These are phyloP conservation scores for Arachnomyces sp. DNA, from an alignment of 2,329 filamentous ascomycete species.

Conservation along the genomic window DNA sequence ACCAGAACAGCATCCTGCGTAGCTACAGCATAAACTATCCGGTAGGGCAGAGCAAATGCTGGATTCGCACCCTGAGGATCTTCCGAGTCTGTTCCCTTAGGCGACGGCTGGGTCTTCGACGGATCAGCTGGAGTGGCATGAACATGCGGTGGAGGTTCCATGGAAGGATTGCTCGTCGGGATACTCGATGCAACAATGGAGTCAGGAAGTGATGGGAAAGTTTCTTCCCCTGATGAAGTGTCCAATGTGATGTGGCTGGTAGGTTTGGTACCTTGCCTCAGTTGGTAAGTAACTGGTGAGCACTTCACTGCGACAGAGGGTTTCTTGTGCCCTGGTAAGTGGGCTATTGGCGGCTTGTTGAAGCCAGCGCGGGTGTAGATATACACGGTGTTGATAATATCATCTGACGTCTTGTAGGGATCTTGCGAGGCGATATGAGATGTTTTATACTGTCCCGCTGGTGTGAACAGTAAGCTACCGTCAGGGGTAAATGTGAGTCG, in stretches of 20 bases:
- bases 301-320: slow-evolving; percentile 93
- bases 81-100: slow-evolving; percentile 44
- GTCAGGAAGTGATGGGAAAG: slow-evolving; percentile 76
- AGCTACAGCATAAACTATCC: slow-evolving; percentile 92
- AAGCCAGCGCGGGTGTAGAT: slow-evolving; percentile 94
- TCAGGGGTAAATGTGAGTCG: slow-evolving; percentile 91
- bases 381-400: slow-evolving; percentile 94
- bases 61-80: slow-evolving; percentile 47
- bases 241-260: slow-evolving; percentile 93
- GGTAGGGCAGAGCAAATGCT: slow-evolving; percentile 79
- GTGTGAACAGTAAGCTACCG: slow-evolving; percentile 85
- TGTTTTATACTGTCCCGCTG: slow-evolving; percentile 89
- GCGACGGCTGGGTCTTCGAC: slow-evolving; percentile 46
- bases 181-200: slow-evolving; percentile 56
- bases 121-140: slow-evolving; percentile 44
- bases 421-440: slow-evolving; percentile 55
- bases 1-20: slow-evolving; percentile 91
- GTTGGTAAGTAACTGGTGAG: slow-evolving; percentile 78
- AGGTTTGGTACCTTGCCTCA: slow-evolving; percentile 57
- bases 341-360: slow-evolving; percentile 90
- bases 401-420: slow-evolving; percentile 63
- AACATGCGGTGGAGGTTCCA: slow-evolving; percentile 72
- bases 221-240: slow-evolving; percentile 77
- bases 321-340: slow-evolving; percentile 95
- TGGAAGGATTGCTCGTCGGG: slow-evolving; percentile 43